Base-by-base conservation (phyloP, 345 rosid species). In the Brassica carinata region DNA sequence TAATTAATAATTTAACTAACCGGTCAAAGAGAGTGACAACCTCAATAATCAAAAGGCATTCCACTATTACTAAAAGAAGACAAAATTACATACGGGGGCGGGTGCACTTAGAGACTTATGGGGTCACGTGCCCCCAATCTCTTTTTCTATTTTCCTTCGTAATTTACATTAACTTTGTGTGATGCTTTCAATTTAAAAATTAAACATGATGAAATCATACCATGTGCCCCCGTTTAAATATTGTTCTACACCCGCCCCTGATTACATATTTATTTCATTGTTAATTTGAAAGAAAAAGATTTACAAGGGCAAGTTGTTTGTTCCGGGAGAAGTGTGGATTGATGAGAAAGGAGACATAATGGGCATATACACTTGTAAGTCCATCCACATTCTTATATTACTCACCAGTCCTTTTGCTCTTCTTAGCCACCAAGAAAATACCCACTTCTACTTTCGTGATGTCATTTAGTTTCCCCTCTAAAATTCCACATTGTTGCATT, bases 361-460 rank as follows among this genome's bases (percentile, higher is more conserved):
- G 82, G 71, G 45, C 67, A 17, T 43, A 53, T 53, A 67, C 67
- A 57, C 67, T 71, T 71, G 43, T 59, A 66, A 29, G 73, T 27
- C 73, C 38, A 59, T 57, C 73, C 64, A 73, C 61, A 73, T 58
- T 73, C 38, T 17, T 67, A 73, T 59, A 14, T 73, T 62, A 18
- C 38, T 58, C 79, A 80, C 83, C 83, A 70, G 65, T 64, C 63
- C 61, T 64, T 81, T 81, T 81, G 80, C 73, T 55, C 76, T 71
- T 81, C 77, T 81, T 81, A 75, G 64, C 83, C 80, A 75, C 77
- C 77, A 81, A 81, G 83, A 81, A 81, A 75, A 70, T 57, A 75
- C 31, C 48, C 68, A 71, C 33, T 76, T 75, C 64, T 57, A 71
- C 77, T 74, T 80, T 26, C 15, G 53, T 73, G 75, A 74, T 79